phyloP scores from a whole-genome alignment of 352 stramenopile species.

The Pythium utonaiense region DNA sequence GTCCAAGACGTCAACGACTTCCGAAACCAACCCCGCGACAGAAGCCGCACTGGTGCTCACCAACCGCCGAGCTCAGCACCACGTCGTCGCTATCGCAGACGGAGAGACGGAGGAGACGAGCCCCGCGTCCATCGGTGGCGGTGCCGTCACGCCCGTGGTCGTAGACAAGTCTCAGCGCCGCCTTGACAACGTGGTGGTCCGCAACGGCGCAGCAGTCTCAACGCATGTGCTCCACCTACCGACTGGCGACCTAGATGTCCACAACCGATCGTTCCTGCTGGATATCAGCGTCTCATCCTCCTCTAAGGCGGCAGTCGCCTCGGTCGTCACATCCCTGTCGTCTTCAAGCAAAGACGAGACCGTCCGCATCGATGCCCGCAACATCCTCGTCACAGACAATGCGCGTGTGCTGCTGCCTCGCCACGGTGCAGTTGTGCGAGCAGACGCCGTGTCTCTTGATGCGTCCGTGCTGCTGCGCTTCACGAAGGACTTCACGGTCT shows the following conservation, averaged over 20 bases:
- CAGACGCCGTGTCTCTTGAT: conserved; percentile 49
- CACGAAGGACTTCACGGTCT: conserved; percentile 36
- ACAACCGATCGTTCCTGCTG: conserved; percentile 51
- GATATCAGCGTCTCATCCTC: conserved; percentile 23
- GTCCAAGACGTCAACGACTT: conserved; percentile 24
- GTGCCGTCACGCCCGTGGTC: conserved; percentile 8
- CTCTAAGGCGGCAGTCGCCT: neutral
- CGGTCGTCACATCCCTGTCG: neutral
- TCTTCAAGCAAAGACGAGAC: neutral
- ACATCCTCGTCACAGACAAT: conserved; percentile 39
- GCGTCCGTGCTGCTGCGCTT: conserved; percentile 41
- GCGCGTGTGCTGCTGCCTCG: conserved; percentile 43
- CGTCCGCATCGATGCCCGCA: conserved; percentile 23
- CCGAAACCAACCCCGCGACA: neutral
- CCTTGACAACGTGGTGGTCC: conserved; percentile 29
- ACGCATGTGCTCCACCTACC: conserved; percentile 1
- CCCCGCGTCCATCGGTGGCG: neutral
- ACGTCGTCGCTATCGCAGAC: neutral
- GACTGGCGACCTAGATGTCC: conserved; percentile 34
- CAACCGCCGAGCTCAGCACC: neutral
- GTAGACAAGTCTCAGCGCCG: neutral
- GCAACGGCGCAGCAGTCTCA: conserved; percentile 48
- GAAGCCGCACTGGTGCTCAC: conserved; percentile 6
- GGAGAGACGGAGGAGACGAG: neutral
- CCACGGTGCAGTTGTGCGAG: conserved; percentile 30